These are phyloP conservation scores for Cucurbita maxima DNA, from an alignment of 306 rosid genomes.

Conservation along the genomic window DNA sequence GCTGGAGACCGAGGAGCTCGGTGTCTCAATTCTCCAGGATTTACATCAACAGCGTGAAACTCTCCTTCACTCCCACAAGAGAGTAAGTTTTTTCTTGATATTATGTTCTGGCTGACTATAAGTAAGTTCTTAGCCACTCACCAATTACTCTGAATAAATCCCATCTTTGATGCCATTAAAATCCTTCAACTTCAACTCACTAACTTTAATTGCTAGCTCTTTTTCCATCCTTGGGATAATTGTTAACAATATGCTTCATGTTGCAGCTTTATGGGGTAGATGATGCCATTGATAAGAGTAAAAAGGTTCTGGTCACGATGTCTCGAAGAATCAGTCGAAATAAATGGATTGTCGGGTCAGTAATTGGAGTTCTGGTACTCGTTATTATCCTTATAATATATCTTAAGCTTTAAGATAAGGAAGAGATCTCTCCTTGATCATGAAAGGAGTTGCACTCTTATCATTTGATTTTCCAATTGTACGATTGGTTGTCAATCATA, in stretches of 20 bases:
- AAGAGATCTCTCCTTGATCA: not conserved
- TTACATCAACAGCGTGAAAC: slow-evolving; percentile 16
- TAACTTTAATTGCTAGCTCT: not conserved
- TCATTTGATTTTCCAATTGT: not conserved
- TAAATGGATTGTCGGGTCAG: slow-evolving; percentile 9
- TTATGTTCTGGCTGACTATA: not conserved
- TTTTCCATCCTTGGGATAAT: not conserved
- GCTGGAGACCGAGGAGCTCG: slow-evolving; percentile 13
- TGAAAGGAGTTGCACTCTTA: not conserved
- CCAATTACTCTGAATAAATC: not conserved
- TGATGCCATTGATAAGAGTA: slow-evolving; percentile 12
- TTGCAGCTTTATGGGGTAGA: slow-evolving; percentile 14
- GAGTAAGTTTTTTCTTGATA: slow-evolving; percentile 1
- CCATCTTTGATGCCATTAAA: not conserved
- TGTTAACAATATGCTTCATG: not conserved
- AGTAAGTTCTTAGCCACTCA: not conserved
- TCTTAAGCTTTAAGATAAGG: not conserved
- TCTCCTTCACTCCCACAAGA: slow-evolving; percentile 10
- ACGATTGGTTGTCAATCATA: not conserved
- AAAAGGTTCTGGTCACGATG: slow-evolving; percentile 6
- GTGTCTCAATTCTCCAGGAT: slow-evolving; percentile 12
- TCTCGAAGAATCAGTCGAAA: slow-evolving; percentile 2
- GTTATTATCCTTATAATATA: slow-evolving; percentile 8
- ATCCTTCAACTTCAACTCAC: not conserved
- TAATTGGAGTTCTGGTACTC: slow-evolving; percentile 5